Evolutionary conservation across 352 stramenopile species (phyloP), one percentile per base, ranked within the genome.

Genomic region (Pythium myriotylum): DNA sequence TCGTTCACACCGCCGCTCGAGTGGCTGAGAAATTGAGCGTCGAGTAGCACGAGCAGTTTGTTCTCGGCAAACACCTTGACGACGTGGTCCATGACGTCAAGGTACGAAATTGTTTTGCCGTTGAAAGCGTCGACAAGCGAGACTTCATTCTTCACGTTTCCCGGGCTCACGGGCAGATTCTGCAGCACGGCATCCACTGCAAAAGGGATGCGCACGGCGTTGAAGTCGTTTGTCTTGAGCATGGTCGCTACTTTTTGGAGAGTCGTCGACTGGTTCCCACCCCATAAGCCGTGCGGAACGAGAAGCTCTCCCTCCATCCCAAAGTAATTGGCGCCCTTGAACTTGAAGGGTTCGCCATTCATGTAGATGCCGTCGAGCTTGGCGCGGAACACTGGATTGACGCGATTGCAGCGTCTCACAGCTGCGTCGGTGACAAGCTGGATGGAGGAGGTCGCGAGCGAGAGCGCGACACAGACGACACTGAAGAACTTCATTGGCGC

Each of bases 241-340:
- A 86, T 35, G 22, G 62, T 48, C 12, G 70, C 70, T n/a, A 89
- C 54, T 5, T 61, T 47, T 1, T 68, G 65, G 12, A 88, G 26
- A 7, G 76, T 82, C 22, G 77, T 88, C 14, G 79, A 88, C 24
- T 72, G 58, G 5, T 49, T 39, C n/a, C 79, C 79, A 13, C 79
- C 77, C 79, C 79, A 89, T 14, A 89, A 63, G n/a, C 79, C 79
- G 39, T 89, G 79, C 1, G 76, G 76, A 17, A 81, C 76, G 35
- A 73, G 61, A 60, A 86, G 86, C 50, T 86, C 73, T 17, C 53
- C 79, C 55, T 89, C 79, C 73, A 89, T 77, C 13, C 79, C 79
- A 56, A 89, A 89, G 54, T 69, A 87, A 47, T 70, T 89, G 39
- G 61, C 74, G 35, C 79, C 79, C 33, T 89, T 89, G 56, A 89